Conservation (phyloP, 805 yeast species). For the Starmerella bacillaris region DNA sequence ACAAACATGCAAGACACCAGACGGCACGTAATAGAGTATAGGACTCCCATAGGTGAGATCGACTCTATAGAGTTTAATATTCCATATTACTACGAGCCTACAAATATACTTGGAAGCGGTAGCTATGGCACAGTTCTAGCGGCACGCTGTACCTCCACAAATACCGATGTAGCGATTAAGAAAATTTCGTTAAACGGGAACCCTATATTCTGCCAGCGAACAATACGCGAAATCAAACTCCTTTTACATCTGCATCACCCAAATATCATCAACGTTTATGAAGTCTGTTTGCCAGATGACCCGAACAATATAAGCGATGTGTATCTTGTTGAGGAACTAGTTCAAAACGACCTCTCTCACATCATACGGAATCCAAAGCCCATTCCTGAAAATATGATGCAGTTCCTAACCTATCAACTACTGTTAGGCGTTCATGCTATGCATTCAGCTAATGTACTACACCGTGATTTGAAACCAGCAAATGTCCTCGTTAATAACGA, state of each 20-base stretch:
- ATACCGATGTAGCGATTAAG: conserved; percentile 84
- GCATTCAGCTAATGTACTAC: conserved; percentile 83
- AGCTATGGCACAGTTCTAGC: conserved; percentile 89
- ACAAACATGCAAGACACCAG: no score
- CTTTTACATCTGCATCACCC: conserved; percentile 84
- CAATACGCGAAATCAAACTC: conserved; percentile 74
- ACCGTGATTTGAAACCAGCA: conserved; percentile 89
- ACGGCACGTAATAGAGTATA: no score
- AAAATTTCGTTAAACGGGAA: conserved; percentile 86
- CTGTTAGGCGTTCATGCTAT: conserved; percentile 78
- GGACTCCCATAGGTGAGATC: no score
- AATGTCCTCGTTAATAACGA: conserved; percentile 85
- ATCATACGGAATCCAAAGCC: conserved; percentile 77
- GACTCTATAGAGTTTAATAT: conserved; percentile 22
- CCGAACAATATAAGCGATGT: conserved; percentile 71
- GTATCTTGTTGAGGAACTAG: conserved; percentile 62
- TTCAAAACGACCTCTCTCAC: conserved; percentile 98
- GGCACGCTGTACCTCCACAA: conserved; percentile 71
- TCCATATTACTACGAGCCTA: conserved; percentile 44
- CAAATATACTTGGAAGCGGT: conserved; percentile 82
- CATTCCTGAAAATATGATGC: conserved; percentile 86
- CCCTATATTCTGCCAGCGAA: conserved; percentile 72
- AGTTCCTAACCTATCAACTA: conserved; percentile 78
- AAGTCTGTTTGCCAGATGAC: conserved; percentile 66
- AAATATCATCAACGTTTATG: conserved; percentile 75